Evolutionary conservation across 352 stramenopile species (phyloP).

Genomic region (Pythium phragmitis): DNA sequence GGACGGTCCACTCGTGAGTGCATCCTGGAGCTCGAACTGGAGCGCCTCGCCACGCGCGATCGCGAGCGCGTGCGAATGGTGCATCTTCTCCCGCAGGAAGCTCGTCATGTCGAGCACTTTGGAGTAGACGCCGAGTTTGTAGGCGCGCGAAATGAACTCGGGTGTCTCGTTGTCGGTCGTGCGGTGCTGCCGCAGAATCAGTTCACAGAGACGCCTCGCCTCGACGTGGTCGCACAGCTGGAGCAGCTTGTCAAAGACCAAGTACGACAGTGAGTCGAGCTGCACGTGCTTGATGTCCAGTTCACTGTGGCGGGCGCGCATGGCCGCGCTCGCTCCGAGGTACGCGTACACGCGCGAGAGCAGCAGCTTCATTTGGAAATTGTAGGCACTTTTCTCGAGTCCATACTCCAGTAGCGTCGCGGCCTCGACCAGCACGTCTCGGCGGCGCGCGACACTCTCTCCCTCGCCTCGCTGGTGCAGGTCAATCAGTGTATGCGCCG

Average conservation of each 20-base stretch:
- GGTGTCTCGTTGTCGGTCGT: conserved; percentile 64
- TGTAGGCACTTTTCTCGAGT: conserved; percentile 80
- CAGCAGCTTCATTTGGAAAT: conserved; percentile 91
- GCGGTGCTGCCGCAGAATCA: conserved; percentile 52
- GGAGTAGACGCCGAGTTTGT: conserved; percentile 82
- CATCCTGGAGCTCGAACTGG: conserved; percentile 57
- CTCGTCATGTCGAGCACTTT: conserved; percentile 83
- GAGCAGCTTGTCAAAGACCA: conserved; percentile 82
- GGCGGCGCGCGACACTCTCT: conserved; percentile 11
- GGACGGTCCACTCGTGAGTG: conserved; percentile 34
- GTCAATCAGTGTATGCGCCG: conserved; percentile 67
- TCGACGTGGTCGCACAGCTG: conserved; percentile 59
- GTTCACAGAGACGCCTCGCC: conserved; percentile 45
- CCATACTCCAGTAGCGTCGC: conserved; percentile 70
- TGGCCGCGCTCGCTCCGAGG: conserved; percentile 59
- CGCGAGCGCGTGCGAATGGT: conserved; percentile 70
- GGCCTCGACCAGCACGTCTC: conserved; percentile 48
- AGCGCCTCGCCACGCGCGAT: conserved; percentile 59
- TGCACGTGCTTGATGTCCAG: conserved; percentile 88
- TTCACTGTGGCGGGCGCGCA: conserved; percentile 66
- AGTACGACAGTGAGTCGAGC: conserved; percentile 80
- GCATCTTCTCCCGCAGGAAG: conserved; percentile 76
- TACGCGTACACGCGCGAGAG: conserved; percentile 78
- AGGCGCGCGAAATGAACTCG: conserved; percentile 77
- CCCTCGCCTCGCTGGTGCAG: conserved; percentile 44